Evolutionary conservation across 139 green algal species (phyloP).

Genomic region (Ettlia oleoabundans): DNA sequence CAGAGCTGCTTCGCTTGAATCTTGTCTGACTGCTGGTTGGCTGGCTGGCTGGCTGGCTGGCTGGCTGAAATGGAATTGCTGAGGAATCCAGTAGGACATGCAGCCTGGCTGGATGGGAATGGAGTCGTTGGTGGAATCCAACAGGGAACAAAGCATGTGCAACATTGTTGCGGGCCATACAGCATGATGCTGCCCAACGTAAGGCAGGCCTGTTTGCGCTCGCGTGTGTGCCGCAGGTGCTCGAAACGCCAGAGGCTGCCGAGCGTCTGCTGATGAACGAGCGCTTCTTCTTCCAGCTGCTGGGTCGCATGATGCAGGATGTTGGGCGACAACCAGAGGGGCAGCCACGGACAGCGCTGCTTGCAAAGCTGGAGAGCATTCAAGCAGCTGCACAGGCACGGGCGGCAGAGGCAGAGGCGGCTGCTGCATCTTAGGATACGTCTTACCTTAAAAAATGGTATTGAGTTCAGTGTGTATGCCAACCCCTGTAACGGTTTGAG

Average conservation of each 20-base stretch:
- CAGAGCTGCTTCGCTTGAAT: not conserved
- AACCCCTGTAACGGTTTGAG: no score
- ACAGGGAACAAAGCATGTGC: no score
- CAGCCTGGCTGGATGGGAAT: no score
- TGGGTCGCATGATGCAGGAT: constrained; percentile 44
- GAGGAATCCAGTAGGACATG: no score
- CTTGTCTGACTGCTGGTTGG: not conserved
- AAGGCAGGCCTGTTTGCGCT: no score
- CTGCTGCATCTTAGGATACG: not conserved
- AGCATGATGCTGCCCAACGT: no score
- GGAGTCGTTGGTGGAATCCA: no score
- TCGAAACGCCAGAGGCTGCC: not conserved
- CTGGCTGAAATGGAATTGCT: no score
- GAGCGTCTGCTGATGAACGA: constrained; percentile 49
- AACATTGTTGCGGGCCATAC: no score
- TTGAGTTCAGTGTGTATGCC: no score
- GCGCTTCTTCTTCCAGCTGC: constrained; percentile 65
- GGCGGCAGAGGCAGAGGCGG: not conserved
- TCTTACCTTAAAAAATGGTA: no score
- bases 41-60: no score
- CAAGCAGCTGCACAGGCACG: not conserved
- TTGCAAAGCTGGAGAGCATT: constrained; percentile 6
- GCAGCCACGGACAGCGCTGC: not conserved
- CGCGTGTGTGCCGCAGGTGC: constrained; percentile 15
- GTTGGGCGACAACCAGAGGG: not conserved